Evolutionary conservation across 2,329 filamentous ascomycete species (phyloP).

Genomic region (Teratosphaeria epicoccoides): DNA sequence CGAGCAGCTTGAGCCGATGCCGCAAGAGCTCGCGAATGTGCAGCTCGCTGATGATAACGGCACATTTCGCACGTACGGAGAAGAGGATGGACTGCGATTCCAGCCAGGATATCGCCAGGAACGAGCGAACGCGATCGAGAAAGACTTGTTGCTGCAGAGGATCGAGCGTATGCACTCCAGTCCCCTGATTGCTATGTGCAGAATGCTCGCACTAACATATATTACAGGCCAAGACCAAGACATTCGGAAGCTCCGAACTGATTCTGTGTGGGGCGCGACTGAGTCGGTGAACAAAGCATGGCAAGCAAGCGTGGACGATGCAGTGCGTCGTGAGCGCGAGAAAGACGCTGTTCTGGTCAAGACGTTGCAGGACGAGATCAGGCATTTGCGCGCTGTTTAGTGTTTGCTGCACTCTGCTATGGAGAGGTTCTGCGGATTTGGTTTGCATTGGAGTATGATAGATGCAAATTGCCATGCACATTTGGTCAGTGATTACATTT

Average conservation of each 20-base stretch:
- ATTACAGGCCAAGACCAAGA: slow-evolving; percentile 10
- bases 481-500: too few species aligned
- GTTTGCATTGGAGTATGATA: background rate
- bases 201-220: slow-evolving; percentile 5
- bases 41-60: background rate
- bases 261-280: slow-evolving; percentile 10
- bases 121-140: slow-evolving; percentile 4
- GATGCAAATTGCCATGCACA: too few species aligned
- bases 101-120: background rate
- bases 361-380: slow-evolving; percentile 4
- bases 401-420: background rate
- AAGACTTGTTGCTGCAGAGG: slow-evolving; percentile 8
- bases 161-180: slow-evolving; percentile 5
- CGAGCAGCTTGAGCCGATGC: background rate
- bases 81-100: background rate
- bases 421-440: background rate
- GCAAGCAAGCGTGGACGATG: slow-evolving; percentile 14
- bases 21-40: slow-evolving; percentile 1
- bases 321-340: slow-evolving; percentile 14
- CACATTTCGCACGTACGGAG: background rate
- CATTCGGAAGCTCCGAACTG: slow-evolving; percentile 10
- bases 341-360: slow-evolving; percentile 13
- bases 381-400: slow-evolving; percentile 1
- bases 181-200: background rate
- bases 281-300: slow-evolving; percentile 10